Evolutionary conservation across 129 eudicot genomes (phyloP).

Genomic region (Lactuca saligna): DNA sequence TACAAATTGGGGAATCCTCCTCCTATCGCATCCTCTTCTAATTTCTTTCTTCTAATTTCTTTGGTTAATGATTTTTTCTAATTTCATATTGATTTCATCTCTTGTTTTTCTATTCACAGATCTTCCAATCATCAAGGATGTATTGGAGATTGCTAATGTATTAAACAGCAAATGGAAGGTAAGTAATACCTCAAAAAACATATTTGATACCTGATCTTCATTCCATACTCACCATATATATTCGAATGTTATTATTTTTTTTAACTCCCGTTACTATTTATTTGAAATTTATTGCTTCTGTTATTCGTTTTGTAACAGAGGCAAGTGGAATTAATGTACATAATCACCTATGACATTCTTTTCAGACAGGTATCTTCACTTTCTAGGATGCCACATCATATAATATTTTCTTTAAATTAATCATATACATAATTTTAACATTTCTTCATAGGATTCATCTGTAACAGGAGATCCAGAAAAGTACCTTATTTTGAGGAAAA

Average conservation of each 20-base stretch:
- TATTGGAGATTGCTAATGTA: conserved; percentile 56
- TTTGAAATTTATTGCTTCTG: too few species aligned
- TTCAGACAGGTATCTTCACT: conserved; percentile 70
- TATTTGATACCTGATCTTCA: neutral
- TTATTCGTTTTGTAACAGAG: too few species aligned
- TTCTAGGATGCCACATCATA: neutral
- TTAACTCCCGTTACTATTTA: conserved; percentile 41
- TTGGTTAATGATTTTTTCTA: too few species aligned
- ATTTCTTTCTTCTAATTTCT: too few species aligned
- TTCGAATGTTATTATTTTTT: neutral
- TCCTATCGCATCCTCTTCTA: too few species aligned
- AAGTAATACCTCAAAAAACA: conserved; percentile 10
- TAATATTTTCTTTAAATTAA: conserved; percentile 9
- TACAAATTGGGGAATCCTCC: too few species aligned
- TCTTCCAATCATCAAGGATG: conserved; percentile 78
- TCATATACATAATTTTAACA: conserved; percentile 15
- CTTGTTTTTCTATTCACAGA: conserved; percentile 37
- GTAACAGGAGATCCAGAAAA: conserved; percentile 85
- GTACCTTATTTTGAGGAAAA: conserved; percentile 62
- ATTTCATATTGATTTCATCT: neutral
- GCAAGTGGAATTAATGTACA: too few species aligned
- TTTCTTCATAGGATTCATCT: conserved; percentile 30
- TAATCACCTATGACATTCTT: conserved; percentile 30
- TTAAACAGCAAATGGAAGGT: conserved; percentile 95
- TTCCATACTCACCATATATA: conserved; percentile 1